Conservation (phyloP, 108 stramenopile species). For the Asterionellopsis glacialis region DNA sequence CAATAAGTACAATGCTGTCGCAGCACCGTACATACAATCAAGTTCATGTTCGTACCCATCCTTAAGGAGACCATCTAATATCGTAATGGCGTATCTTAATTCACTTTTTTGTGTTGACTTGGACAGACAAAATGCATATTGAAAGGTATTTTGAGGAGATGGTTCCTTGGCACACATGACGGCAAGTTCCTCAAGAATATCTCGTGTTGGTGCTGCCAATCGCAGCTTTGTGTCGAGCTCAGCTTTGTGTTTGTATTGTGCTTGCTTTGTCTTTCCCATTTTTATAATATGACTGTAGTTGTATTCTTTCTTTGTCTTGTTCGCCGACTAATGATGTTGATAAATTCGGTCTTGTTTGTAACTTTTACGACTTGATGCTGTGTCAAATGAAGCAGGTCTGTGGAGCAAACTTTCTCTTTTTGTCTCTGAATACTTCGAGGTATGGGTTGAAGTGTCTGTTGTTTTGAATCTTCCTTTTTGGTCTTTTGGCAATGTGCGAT, state of each 20-base stretch:
- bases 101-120: slow-evolving; percentile 55
- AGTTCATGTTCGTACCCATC: slow-evolving; percentile 78
- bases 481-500: too few relatives aligned
- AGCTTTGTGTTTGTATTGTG: slow-evolving; percentile 42
- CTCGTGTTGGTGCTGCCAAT: slow-evolving; percentile 47
- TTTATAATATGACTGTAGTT: slow-evolving; percentile 4
- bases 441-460: too few relatives aligned
- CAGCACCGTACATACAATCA: slow-evolving; percentile 81
- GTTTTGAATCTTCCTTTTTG: too few relatives aligned
- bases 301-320: neutral
- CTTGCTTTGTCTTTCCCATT: slow-evolving; percentile 71
- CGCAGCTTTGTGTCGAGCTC: slow-evolving; percentile 69
- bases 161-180: slow-evolving; percentile 55
- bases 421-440: too few relatives aligned
- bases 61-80: slow-evolving; percentile 73
- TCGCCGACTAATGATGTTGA: too few relatives aligned
- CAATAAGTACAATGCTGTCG: slow-evolving; percentile 73
- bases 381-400: too few relatives aligned
- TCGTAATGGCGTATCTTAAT: slow-evolving; percentile 64
- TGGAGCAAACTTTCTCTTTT: too few relatives aligned
- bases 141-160: slow-evolving; percentile 69
- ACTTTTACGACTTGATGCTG: too few relatives aligned
- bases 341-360: neutral
- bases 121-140: slow-evolving; percentile 80
- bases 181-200: slow-evolving; percentile 79